A percentile compares a stretch with the other conserved stretches of the same genome.
phyloP scores from a whole-genome alignment of 805 yeast genomes.

The Saccharomycopsis fodiens region DNA sequence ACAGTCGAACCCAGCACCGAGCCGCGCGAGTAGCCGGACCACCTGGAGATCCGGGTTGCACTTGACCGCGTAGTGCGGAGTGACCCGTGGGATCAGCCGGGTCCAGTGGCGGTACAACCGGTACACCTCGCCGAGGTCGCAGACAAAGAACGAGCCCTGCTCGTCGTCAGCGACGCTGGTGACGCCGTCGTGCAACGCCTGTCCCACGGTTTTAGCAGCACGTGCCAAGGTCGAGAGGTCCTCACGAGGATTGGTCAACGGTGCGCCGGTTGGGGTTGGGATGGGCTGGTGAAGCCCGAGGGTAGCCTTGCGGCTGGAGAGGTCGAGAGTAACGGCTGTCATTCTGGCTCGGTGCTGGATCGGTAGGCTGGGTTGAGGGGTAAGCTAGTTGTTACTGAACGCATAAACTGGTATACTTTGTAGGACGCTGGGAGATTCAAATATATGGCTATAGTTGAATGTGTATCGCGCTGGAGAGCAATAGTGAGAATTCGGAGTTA shows the following conservation, averaged over 20 bases:
- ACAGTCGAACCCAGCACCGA: conserved; percentile 84
- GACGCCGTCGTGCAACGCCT: conserved; percentile 6
- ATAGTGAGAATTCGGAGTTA: too few species aligned
- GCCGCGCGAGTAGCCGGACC: conserved; percentile 43
- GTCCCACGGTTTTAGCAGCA: conserved; percentile 6
- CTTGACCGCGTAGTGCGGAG: conserved; percentile 91
- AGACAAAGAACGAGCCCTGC: conserved; percentile 82
- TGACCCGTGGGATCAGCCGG: conserved; percentile 56
- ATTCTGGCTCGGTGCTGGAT: conserved; percentile 10
- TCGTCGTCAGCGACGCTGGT: conserved; percentile 64
- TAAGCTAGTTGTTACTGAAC: conserved; percentile 16
- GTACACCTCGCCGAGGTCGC: conserved; percentile 70
- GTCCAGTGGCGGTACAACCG: conserved; percentile 62
- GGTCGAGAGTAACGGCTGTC: conserved; percentile 17
- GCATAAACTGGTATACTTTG: too few species aligned
- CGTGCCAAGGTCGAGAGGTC: not conserved
- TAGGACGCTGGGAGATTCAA: too few species aligned
- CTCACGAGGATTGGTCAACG: conserved; percentile 9
- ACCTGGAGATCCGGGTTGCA: conserved; percentile 74
- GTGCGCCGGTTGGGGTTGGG: too few species aligned
- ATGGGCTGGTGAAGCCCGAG: not conserved
- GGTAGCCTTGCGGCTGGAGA: not conserved
- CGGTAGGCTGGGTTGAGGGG: conserved; percentile 8
- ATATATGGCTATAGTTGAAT: too few species aligned
- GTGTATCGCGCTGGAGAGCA: too few species aligned